phyloP scores from a whole-genome alignment of 352 stramenopile genomes.

The Phytophthora sp. region DNA sequence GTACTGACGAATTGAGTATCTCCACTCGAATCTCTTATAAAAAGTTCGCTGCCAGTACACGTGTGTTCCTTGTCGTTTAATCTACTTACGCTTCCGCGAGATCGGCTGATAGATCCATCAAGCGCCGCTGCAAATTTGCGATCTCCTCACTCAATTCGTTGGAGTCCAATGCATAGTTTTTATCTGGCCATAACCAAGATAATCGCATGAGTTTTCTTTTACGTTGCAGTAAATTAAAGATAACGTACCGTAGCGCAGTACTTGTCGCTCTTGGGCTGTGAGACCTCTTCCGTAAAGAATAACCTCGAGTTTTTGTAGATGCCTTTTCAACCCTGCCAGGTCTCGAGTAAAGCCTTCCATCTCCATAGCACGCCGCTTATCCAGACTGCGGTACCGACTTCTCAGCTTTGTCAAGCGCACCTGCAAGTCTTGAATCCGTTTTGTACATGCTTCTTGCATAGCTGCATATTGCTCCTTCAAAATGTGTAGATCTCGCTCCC shows the following conservation, averaged over 20 bases:
- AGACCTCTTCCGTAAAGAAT: slow-evolving; percentile 64
- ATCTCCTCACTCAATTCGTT: slow-evolving; percentile 74
- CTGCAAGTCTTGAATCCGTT: slow-evolving; percentile 76
- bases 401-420: slow-evolving; percentile 67
- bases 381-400: slow-evolving; percentile 61
- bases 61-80: background rate
- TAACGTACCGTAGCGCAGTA: slow-evolving; percentile 43
- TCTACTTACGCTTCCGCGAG: slow-evolving; percentile 43
- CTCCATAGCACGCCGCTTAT: slow-evolving; percentile 77
- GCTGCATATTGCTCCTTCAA: slow-evolving; percentile 80
- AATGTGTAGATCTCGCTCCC: slow-evolving; percentile 74
- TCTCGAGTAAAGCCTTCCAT: slow-evolving; percentile 86
- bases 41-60: background rate
- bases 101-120: slow-evolving; percentile 64
- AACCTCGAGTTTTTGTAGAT: slow-evolving; percentile 78
- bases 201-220: background rate
- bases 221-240: background rate
- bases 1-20: slow-evolving; percentile 1
- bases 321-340: slow-evolving; percentile 58
- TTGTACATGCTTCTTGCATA: slow-evolving; percentile 71
- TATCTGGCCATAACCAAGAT: slow-evolving; percentile 28
- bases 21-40: background rate
- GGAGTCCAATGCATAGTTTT: slow-evolving; percentile 58
- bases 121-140: slow-evolving; percentile 58
- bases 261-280: slow-evolving; percentile 53